Evolutionary conservation across 176 grass and related monocot species (phyloP).

Genomic region (Cymbopogon citratus): DNA sequence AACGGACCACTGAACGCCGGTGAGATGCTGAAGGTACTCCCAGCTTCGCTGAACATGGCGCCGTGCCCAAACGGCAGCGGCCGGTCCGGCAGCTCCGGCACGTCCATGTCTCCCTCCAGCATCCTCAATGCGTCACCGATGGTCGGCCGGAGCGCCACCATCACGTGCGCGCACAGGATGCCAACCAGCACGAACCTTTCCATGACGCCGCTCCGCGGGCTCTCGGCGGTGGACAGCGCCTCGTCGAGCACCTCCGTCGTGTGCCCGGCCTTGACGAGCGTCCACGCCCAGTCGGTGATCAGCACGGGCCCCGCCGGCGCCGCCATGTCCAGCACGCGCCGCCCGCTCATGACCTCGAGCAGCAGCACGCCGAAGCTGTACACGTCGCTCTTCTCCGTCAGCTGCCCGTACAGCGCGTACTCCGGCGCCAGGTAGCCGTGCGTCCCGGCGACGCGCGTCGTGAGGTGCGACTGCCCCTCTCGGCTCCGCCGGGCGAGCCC

Average conservation of each 20-base stretch:
- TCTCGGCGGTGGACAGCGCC: constrained; percentile 33
- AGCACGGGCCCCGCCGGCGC: constrained; percentile 50
- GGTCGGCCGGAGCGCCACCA: constrained; percentile 87
- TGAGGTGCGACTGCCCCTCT: constrained; percentile 90
- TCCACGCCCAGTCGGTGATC: constrained; percentile 96
- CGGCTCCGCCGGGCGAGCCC: constrained; percentile 62
- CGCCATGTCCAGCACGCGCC: constrained; percentile 68
- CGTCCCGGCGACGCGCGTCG: constrained; percentile 84
- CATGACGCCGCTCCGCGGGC: constrained; percentile 63
- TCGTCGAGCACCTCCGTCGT: constrained; percentile 58
- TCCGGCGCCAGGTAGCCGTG: constrained; percentile 89
- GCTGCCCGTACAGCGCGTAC: constrained; percentile 85
- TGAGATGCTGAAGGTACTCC: constrained; percentile 56
- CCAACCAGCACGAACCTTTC: constrained; percentile 83
- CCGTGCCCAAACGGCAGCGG: constrained; percentile 58
- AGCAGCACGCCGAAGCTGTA: constrained; percentile 84
- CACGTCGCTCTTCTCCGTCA: constrained; percentile 93
- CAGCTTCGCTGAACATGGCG: constrained; percentile 37
- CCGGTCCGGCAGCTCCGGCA: constrained; percentile 72
- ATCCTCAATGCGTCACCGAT: constrained; percentile 83
- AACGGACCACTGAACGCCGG: constrained; percentile 46
- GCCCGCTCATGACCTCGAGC: constrained; percentile 69
- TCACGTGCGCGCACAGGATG: constrained; percentile 84
- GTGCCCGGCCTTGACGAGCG: constrained; percentile 53
- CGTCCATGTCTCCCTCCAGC: constrained; percentile 78